Conservation (phyloP, 2,329 filamentous ascomycete genomes). For the Ceratocystiopsis minuta region DNA sequence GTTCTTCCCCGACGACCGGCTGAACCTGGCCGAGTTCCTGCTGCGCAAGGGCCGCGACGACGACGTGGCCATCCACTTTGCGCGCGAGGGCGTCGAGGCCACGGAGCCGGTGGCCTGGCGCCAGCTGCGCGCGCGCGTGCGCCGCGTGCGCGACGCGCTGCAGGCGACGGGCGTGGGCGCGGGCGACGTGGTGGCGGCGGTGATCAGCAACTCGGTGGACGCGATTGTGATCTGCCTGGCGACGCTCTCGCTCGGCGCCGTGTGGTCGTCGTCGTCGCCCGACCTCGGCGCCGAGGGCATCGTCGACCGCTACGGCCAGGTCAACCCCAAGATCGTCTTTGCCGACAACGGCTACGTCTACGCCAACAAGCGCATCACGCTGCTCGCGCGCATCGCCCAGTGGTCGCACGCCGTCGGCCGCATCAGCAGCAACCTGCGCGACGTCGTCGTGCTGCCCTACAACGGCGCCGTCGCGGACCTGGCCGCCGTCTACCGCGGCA, state of each 20-base stretch:
- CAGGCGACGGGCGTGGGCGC: not conserved
- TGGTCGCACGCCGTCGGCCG: slow-evolving; percentile 2
- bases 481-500: not conserved
- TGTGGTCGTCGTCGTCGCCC: slow-evolving; percentile 6
- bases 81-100: slow-evolving; percentile 28
- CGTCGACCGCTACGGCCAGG: slow-evolving; percentile 6
- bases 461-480: not conserved
- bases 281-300: slow-evolving; percentile 7
- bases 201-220: slow-evolving; percentile 6
- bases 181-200: slow-evolving; percentile 5
- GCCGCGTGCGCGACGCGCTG: slow-evolving; percentile 1
- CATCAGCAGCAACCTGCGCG: not conserved
- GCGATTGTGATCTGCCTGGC: slow-evolving; percentile 6
- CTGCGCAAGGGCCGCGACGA: slow-evolving; percentile 1
- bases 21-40: slow-evolving; percentile 4
- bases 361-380: slow-evolving; percentile 2
- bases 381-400: not conserved
- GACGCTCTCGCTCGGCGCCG: slow-evolving; percentile 4
- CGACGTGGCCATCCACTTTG: slow-evolving; percentile 28
- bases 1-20: slow-evolving; percentile 2
- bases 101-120: slow-evolving; percentile 6
- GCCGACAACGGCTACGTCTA: slow-evolving; percentile 4
- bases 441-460: slow-evolving; percentile 3
- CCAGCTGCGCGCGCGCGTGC: slow-evolving; percentile 1
- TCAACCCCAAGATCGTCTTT: slow-evolving; percentile 6